Conservation (phyloP, 108 stramenopile genomes). For the Cyclotella atomus region DNA sequence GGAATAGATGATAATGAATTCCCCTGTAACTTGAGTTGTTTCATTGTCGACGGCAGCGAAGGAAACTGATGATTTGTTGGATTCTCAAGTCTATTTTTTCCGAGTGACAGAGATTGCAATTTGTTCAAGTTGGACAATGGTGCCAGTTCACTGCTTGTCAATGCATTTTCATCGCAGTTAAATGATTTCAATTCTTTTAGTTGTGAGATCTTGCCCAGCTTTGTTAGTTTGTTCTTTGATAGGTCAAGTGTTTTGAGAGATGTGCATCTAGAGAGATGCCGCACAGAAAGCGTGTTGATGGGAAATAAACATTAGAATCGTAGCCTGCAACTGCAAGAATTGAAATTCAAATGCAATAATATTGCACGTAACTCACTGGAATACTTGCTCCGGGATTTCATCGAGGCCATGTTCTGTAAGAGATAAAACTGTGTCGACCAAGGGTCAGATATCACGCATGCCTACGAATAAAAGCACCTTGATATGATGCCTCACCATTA, state of each 20-base stretch:
- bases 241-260: constrained; percentile 78
- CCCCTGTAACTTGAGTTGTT: constrained; percentile 59
- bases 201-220: constrained; percentile 51
- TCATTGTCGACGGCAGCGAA: constrained; percentile 61
- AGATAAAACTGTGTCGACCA: constrained; percentile 54
- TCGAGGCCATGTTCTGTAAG: constrained; percentile 80
- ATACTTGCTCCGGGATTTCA: constrained; percentile 65
- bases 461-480: not conserved
- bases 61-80: constrained; percentile 38
- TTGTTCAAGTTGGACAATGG: constrained; percentile 63
- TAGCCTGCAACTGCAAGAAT: too few relatives aligned
- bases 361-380: constrained; percentile 56
- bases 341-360: too few relatives aligned
- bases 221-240: constrained; percentile 69
- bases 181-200: constrained; percentile 75
- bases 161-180: constrained; percentile 74
- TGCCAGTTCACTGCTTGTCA: constrained; percentile 52
- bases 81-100: constrained; percentile 68
- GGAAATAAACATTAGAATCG: too few relatives aligned
- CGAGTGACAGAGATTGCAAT: constrained; percentile 69
- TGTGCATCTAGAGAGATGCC: constrained; percentile 53
- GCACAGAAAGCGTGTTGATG: too few relatives aligned
- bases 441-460: not conserved
- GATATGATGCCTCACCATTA: constrained; percentile 19
- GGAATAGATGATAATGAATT: constrained; percentile 70